Base-by-base conservation (phyloP, 2,329 filamentous ascomycete species). In the Chaetomiaceae sp. region DNA sequence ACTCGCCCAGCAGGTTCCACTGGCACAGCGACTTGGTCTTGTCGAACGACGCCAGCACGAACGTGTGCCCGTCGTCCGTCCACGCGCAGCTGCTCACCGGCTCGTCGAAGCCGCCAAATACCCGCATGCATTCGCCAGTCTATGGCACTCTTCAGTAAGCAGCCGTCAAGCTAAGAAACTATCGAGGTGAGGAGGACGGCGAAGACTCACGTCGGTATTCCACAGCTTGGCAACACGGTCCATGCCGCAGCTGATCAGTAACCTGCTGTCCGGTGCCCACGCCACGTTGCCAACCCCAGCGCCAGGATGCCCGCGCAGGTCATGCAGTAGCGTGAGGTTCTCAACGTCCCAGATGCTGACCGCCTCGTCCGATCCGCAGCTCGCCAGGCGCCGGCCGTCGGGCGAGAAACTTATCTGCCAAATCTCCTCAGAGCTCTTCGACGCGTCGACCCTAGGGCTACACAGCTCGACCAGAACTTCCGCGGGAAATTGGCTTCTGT, bases 351-450 rank as follows among this genome's bases (percentile, higher is more conserved):
- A 97, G 47, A 98, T 86, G 45, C 88, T 75, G 38, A 95, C 84
- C 7, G 76, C 74, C 22, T 79, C 79, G 51, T 88, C 86, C 57
- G 79, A 79, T 40, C 91, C 88, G 49, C 88, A 86, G 29, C 87
- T 91, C 2, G 90, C 93, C 47, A 98, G 68, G 57, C 79, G 85
- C 18, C 75, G 79, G 14, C 93, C 93, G 58, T 95, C 83, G 51
- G 95, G 83, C 5, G 91, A 97, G 64, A 95, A 98, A 42, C 84
- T 78, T 10, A 96, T 74, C 60, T 88, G 86, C 90, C 91, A 98
- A 11, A 96, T 85, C 66, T 98, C 91, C 47, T 88, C 86, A 0
- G 70, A 70, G 59, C 95, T 83, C 45, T 42, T 38, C 12, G 38
- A 22, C n/a, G 32, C 15, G 3, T 43, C 45, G 87, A 75, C 22